Conservation (phyloP, 2,329 filamentous ascomycete species). For the Claviceps cyperi region DNA sequence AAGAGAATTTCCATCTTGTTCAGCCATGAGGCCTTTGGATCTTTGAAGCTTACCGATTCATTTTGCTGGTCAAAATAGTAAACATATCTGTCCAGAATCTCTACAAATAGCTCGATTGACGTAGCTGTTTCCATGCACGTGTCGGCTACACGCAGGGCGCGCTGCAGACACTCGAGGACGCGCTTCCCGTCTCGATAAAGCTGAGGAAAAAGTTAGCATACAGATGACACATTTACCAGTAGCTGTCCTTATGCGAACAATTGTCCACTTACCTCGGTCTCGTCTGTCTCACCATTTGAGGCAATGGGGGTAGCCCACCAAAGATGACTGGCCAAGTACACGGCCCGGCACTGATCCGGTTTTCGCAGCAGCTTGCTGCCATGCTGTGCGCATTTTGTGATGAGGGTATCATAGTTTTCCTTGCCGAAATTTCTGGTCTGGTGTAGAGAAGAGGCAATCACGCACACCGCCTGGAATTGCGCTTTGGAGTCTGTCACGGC, state of each 20-base stretch:
- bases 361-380: conserved; percentile 95
- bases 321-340: conserved; percentile 89
- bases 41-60: conserved; percentile 53
- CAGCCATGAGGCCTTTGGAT: background rate
- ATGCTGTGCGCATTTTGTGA: conserved; percentile 93
- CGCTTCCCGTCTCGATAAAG: conserved; percentile 95
- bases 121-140: conserved; percentile 98
- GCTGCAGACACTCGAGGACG: conserved; percentile 89
- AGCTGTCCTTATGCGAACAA: background rate
- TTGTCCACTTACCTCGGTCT: conserved; percentile 47
- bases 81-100: conserved; percentile 95
- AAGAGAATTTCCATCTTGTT: background rate
- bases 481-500: conserved; percentile 88
- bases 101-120: conserved; percentile 93
- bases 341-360: conserved; percentile 91
- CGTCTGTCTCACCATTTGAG: conserved; percentile 64
- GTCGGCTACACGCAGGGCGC: conserved; percentile 87
- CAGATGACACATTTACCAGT: background rate
- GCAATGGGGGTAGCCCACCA: conserved; percentile 92
- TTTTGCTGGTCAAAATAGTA: conserved; percentile 99
- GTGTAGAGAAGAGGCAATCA: conserved; percentile 80
- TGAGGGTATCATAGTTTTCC: conserved; percentile 97
- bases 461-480: conserved; percentile 94
- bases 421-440: conserved; percentile 81
- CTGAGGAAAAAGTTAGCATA: conserved; percentile 29